Conservation (phyloP, 768 basidiomycete genomes). For the Auricularia auricula-judae region DNA sequence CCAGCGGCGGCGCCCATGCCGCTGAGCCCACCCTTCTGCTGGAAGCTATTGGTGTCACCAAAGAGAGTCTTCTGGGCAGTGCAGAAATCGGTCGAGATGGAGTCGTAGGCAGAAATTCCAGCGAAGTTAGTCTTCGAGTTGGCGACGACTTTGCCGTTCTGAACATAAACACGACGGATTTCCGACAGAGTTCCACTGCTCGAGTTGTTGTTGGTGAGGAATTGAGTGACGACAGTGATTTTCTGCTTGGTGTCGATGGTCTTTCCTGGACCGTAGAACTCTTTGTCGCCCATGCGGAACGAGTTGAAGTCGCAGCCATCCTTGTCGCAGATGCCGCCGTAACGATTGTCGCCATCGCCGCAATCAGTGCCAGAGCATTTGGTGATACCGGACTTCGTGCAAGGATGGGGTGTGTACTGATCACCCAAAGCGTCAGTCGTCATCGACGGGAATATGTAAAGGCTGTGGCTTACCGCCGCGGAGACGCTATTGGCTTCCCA, state of each 20-base stretch:
- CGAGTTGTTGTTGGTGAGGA: conserved; percentile 36
- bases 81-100: conserved; percentile 41
- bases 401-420: conserved; percentile 37
- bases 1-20: conserved; percentile 24
- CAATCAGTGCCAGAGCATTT: conserved; percentile 34
- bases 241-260: conserved; percentile 12
- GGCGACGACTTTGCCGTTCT: conserved; percentile 35
- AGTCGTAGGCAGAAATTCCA: conserved; percentile 30
- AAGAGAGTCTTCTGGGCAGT: conserved; percentile 32
- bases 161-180: conserved; percentile 46
- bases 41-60: conserved; percentile 34
- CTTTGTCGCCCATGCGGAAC: conserved; percentile 37
- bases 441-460: no score
- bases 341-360: conserved; percentile 25
- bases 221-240: conserved; percentile 16
- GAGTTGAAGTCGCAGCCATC: conserved; percentile 57
- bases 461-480: conserved; percentile 9
- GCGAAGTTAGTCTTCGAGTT: conserved; percentile 39
- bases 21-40: conserved; percentile 29
- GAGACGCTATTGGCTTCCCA: conserved; percentile 24
- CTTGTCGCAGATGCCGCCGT: conserved; percentile 34
- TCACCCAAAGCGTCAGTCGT: no score
- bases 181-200: conserved; percentile 36
- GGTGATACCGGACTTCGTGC: conserved; percentile 28
- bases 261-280: conserved; percentile 15